phyloP scores from a whole-genome alignment of 1,139 yeast genomes.

The Protomyces inundatus region DNA sequence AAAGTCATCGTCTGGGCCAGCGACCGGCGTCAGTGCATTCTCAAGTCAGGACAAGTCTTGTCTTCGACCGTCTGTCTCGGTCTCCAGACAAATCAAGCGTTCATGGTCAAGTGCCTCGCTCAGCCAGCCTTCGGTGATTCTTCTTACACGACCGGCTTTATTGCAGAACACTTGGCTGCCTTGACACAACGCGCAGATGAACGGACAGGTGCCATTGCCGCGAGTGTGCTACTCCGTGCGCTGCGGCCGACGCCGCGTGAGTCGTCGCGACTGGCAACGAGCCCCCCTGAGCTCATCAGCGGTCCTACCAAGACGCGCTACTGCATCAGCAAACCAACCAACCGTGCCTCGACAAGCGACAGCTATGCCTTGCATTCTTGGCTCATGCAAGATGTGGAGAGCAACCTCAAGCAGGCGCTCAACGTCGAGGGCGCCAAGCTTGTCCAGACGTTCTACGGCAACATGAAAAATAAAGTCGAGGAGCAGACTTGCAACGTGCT shows the following conservation, averaged over 20 bases:
- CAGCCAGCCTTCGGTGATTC: background rate
- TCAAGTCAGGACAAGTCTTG: constrained; percentile 70
- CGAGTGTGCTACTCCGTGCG: background rate
- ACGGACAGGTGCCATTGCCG: background rate
- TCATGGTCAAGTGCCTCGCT: background rate
- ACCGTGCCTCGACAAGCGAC: background rate
- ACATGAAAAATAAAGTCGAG: background rate
- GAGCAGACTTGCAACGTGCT: background rate
- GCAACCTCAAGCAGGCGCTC: background rate
- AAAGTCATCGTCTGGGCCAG: constrained; percentile 91
- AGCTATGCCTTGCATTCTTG: background rate
- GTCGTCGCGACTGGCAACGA: background rate
- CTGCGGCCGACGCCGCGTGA: background rate
- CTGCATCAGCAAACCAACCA: background rate
- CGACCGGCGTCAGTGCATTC: constrained; percentile 77
- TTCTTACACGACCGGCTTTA: constrained; percentile 6
- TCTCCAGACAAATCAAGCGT: constrained; percentile 60
- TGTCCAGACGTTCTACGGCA: background rate
- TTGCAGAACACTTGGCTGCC: background rate
- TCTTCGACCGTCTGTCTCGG: constrained; percentile 84
- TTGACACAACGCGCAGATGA: background rate
- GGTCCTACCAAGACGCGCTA: background rate
- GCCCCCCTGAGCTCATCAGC: background rate
- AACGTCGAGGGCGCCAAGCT: background rate
- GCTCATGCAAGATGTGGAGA: background rate